Percentiles rank a stretch among this genome's conserved stretches.
These are phyloP conservation scores for Prosopis cineraria DNA, from an alignment of 306 rosid species.

Conservation along the genomic window DNA sequence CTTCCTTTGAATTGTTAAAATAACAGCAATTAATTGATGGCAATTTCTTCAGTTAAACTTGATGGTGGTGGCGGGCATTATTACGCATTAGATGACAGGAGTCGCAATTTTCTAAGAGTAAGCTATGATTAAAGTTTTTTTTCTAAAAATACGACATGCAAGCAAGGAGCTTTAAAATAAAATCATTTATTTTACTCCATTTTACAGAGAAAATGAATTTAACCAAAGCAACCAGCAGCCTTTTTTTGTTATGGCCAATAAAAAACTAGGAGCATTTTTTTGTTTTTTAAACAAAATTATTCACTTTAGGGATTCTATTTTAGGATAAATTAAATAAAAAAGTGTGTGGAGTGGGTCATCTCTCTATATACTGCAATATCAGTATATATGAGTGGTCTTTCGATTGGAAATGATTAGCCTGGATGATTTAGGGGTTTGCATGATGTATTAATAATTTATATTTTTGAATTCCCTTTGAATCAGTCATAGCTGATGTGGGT, in stretches of 20 bases:
- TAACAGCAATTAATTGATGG: not conserved
- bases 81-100: not conserved
- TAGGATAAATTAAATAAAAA: not conserved
- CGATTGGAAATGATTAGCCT: constrained; percentile 5
- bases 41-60: not conserved
- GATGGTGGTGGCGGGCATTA: not conserved
- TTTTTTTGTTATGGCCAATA: not conserved
- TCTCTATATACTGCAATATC: too few relatives aligned
- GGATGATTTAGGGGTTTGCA: not conserved
- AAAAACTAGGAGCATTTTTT: too few relatives aligned
- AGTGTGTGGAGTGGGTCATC: not conserved
- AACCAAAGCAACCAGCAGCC: not conserved
- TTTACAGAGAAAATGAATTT: not conserved
- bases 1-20: not conserved
- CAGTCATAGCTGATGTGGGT: constrained; percentile 31
- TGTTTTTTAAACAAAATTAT: constrained; percentile 8
- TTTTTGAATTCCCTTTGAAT: constrained; percentile 26
- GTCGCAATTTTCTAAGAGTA: constrained; percentile 29
- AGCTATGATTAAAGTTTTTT: not conserved
- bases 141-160: not conserved
- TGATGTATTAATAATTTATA: constrained; percentile 16
- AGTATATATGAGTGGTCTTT: constrained; percentile 11
- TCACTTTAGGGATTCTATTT: constrained; percentile 14
- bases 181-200: not conserved
- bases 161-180: not conserved